Base-by-base conservation (phyloP, 2,329 filamentous ascomycete genomes). In the Ophiostoma quercus region DNA sequence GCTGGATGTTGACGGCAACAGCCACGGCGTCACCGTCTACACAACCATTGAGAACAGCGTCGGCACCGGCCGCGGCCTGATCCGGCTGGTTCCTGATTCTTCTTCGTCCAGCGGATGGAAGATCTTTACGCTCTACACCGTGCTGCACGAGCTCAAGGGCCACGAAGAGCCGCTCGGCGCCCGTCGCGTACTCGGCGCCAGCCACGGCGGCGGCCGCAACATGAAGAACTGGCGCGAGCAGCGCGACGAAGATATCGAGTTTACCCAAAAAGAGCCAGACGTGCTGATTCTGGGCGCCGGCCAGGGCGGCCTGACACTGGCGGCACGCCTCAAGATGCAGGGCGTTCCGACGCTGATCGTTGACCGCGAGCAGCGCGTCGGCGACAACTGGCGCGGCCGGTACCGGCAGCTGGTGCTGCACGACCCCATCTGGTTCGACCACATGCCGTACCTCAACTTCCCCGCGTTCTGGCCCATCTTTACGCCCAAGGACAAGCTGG, bases 401-500 rank as follows among this genome's bases (percentile, higher is more conserved):
- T 90, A 90, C 73, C 83, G 86, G 72, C 85, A 88, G 71, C 83
- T 91, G 0, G 87, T 90, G 0, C 84, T 89, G 0, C 89, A 92
- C 73, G 89, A 91, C 73, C 87, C 88, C 0, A 85, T 90, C 1
- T 88, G 82, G 80, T 85, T 82, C 70, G 83, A 85, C 69, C 84
- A 87, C 74, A 79, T 90, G 79, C 86, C 89, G 0, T 91, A 90
- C 75, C 74, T 92, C 3, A 79, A 80, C 0, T 92, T 91, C 75
- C 89, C 89, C 0, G 75, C 82, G 0, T 83, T 83, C 68, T 92
- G 89, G 89, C 89, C 89, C 3, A 79, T 89, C 19, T 92, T 90
- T 76, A 90, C 88, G 0, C 88, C 88, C 5, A 91, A 91, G 75
- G 88, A 91, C 76, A 91, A 91, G 75, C 79, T 91, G 0, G 89